phyloP scores from a whole-genome alignment of 2,329 filamentous ascomycete species.

The Penicillium polonicum region DNA sequence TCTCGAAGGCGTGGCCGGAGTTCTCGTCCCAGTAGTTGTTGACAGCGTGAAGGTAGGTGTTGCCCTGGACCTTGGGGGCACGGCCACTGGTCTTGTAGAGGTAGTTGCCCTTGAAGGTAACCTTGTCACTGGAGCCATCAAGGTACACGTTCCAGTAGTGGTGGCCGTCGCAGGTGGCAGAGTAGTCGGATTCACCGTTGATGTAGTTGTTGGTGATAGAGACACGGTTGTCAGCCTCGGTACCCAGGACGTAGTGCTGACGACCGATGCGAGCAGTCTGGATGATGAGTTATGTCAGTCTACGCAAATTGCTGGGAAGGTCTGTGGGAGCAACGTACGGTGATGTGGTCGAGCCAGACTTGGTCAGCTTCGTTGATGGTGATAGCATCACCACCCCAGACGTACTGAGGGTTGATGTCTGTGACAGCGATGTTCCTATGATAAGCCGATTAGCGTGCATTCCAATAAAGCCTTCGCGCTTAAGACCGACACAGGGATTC shows the following conservation, averaged over 20 bases:
- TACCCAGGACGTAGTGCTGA: slow-evolving; percentile 10
- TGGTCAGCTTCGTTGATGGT: slow-evolving; percentile 5
- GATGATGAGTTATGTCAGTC: not conserved
- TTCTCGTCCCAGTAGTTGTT: slow-evolving; percentile 12
- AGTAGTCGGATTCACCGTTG: slow-evolving; percentile 9
- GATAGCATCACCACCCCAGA: slow-evolving; percentile 16
- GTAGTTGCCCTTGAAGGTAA: slow-evolving; percentile 14
- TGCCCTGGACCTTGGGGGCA: slow-evolving; percentile 6
- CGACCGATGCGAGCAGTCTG: slow-evolving; percentile 13
- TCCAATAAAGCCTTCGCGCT: not conserved
- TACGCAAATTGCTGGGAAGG: not conserved
- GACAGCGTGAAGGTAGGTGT: slow-evolving; percentile 10
- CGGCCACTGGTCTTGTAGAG: slow-evolving; percentile 11
- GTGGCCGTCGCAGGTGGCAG: slow-evolving; percentile 11
- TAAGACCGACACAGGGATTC: not conserved
- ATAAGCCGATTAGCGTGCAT: not conserved
- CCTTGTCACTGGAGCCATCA: slow-evolving; percentile 8
- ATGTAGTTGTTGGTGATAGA: slow-evolving; percentile 13
- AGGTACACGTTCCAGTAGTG: slow-evolving; percentile 13
- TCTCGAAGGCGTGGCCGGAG: slow-evolving; percentile 7
- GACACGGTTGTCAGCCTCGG: slow-evolving; percentile 8
- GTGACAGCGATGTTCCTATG: slow-evolving; percentile 10
- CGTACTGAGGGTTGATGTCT: slow-evolving; percentile 10
- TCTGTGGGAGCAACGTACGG: not conserved
- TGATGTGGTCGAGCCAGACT: slow-evolving; percentile 13